Conservation (phyloP, 768 basidiomycete species). For the Amanita molliuscula region DNA sequence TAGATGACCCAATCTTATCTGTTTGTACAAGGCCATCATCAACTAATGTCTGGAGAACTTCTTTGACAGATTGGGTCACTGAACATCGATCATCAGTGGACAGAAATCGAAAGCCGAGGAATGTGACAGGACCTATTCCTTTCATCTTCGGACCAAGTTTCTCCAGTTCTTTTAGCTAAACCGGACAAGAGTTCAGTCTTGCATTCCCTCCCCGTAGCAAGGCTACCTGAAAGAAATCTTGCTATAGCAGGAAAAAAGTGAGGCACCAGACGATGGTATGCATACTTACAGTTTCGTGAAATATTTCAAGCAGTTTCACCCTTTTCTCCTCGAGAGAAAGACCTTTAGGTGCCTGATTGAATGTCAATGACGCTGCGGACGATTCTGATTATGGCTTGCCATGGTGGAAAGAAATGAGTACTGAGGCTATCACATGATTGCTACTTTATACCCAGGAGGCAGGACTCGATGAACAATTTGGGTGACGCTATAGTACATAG, state of each 20-base stretch:
- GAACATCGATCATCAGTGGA: background rate
- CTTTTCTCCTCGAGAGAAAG: constrained; percentile 88
- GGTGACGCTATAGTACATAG: constrained; percentile 1
- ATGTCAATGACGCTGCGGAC: background rate
- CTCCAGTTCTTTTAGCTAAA: constrained; percentile 86
- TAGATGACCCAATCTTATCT: constrained; percentile 93
- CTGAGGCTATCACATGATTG: background rate
- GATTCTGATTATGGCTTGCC: background rate
- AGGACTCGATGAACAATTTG: background rate
- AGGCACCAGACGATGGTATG: background rate
- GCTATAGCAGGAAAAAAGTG: constrained; percentile 28
- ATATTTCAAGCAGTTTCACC: constrained; percentile 81
- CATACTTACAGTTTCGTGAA: constrained; percentile 70
- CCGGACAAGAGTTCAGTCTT: background rate
- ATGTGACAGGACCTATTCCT: constrained; percentile 59
- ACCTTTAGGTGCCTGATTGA: constrained; percentile 61
- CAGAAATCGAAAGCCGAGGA: background rate
- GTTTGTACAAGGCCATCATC: constrained; percentile 78
- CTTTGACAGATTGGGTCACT: constrained; percentile 91
- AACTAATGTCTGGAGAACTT: constrained; percentile 78
- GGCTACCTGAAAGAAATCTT: constrained; percentile 71
- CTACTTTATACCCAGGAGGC: background rate
- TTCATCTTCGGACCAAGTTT: constrained; percentile 84
- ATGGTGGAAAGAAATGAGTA: background rate
- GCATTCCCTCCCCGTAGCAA: background rate